Evolutionary conservation across 1,139 yeast genomes (phyloP), one percentile per base, ranked within the genome.

Genomic region (Geotrichum fermentans): DNA sequence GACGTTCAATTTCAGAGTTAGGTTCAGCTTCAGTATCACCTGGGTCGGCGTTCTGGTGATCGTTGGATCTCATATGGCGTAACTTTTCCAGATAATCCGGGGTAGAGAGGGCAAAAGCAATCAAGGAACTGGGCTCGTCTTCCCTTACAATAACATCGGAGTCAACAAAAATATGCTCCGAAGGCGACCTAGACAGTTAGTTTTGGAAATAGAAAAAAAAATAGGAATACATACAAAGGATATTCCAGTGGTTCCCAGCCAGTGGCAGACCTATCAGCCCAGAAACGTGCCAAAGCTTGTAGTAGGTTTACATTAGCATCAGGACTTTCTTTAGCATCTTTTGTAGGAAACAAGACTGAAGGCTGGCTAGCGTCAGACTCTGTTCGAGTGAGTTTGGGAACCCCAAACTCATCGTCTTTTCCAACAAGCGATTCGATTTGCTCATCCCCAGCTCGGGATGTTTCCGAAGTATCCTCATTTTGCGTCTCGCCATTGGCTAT

Each of bases 241-340:
- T 89, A 90, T 18, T 79, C 83, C 36, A 94, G 70, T 0, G 97
- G 95, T 56, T 86, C 89, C 98, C 98, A 94, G 20, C 94, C 76
- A 2, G 96, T 85, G 0, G 97, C 92, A 1, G 97, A 86, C 58
- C 98, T 71, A 67, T 94, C 98, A 0, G 97, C 97, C 98, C 98
- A 92, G 67, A 92, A 90, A 60, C 83, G 88, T 0, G 96, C 80
- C 51, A 94, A 71, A 0, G 96, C 82, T 59, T 87, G 88, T 69
- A 94, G 77, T 30, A 94, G 66, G 0, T 96, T 83, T 30, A 81
- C 78, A 57, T 79, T 79, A 60, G 88, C 97, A 2, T 87, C 61
- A 68, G 21, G 65, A 73, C 71, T 57, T 71, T 22, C 50, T 32
- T 49, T 49, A 7, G 56, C 55, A 4, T 56, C 58, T 18, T 57